These are phyloP conservation scores for Podosphaera aphanis DNA, from an alignment of 2,329 filamentous ascomycete genomes.

Conservation along the genomic window DNA sequence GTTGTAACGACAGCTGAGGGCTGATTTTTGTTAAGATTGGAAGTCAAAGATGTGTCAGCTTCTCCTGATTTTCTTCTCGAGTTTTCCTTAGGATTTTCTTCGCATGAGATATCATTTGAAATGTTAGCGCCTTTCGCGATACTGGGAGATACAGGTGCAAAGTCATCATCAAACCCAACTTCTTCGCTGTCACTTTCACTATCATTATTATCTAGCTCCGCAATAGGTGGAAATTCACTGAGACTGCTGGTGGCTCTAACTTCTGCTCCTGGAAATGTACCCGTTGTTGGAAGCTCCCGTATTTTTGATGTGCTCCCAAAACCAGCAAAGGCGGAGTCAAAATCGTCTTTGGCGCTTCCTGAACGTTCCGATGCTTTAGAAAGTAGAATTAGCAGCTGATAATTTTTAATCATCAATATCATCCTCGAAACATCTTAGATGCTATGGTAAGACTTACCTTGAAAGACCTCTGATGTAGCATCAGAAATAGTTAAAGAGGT, in stretches of 20 bases:
- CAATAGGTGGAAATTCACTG: constrained; percentile 79
- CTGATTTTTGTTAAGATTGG: background rate
- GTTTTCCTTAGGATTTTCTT: background rate
- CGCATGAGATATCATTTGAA: constrained; percentile 2
- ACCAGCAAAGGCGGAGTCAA: constrained; percentile 64
- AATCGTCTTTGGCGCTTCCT: constrained; percentile 44
- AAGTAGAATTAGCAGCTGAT: constrained; percentile 27
- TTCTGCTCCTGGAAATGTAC: constrained; percentile 11
- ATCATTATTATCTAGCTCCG: constrained; percentile 66
- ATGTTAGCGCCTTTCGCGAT: constrained; percentile 12
- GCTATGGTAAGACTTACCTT: constrained; percentile 22
- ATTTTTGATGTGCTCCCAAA: constrained; percentile 30
- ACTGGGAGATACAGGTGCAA: constrained; percentile 34
- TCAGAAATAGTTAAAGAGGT: constrained; percentile 12
- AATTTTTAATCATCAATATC: constrained; percentile 23
- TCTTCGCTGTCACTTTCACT: constrained; percentile 57
- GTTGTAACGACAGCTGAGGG: background rate
- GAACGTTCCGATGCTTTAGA: constrained; percentile 26
- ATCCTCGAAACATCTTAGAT: constrained; percentile 16
- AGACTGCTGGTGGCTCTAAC: constrained; percentile 30
- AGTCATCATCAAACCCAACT: constrained; percentile 84
- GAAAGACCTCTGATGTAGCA: constrained; percentile 28
- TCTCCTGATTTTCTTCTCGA: background rate
- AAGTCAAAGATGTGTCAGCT: background rate
- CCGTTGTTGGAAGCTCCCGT: constrained; percentile 25